These are phyloP conservation scores for Podospora appendiculata DNA, from an alignment of 495 filamentous ascomycete species.

Conservation along the genomic window DNA sequence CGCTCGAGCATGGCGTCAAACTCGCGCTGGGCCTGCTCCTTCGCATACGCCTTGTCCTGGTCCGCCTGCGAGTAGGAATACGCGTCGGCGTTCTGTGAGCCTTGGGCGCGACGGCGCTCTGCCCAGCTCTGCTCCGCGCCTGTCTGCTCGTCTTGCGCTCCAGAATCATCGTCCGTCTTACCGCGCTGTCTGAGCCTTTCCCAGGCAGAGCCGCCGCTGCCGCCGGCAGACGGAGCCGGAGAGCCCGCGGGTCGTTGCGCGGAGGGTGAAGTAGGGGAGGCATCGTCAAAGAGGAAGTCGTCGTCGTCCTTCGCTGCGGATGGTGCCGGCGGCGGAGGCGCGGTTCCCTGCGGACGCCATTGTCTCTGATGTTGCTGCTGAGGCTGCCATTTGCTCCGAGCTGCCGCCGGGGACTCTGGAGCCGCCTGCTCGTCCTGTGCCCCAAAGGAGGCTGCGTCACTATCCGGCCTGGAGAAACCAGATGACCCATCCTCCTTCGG, in stretches of 20 bases:
- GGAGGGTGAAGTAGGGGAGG: slow-evolving; percentile 28
- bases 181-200: slow-evolving; percentile 26
- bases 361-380: not conserved
- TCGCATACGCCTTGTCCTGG: slow-evolving; percentile 28
- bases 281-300: slow-evolving; percentile 28
- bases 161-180: not conserved
- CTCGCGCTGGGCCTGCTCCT: slow-evolving; percentile 36
- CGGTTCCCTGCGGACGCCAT: not conserved
- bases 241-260: not conserved
- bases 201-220: slow-evolving; percentile 26
- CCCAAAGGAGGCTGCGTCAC: too few relatives aligned
- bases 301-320: slow-evolving; percentile 13
- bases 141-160: not conserved
- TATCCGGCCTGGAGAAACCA: too few relatives aligned
- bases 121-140: slow-evolving; percentile 6
- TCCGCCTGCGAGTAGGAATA: slow-evolving; percentile 28
- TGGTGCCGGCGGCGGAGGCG: not conserved
- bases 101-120: slow-evolving; percentile 7
- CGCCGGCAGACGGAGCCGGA: too few relatives aligned
- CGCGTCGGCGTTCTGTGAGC: slow-evolving; percentile 14
- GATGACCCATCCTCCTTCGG: too few relatives aligned
- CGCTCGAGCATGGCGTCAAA: slow-evolving; percentile 37
- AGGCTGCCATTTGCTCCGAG: not conserved
- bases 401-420: too few relatives aligned
- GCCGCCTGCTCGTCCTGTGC: too few relatives aligned